phyloP scores from a whole-genome alignment of 306 rosid species.

The Pyrus bretschneideri region DNA sequence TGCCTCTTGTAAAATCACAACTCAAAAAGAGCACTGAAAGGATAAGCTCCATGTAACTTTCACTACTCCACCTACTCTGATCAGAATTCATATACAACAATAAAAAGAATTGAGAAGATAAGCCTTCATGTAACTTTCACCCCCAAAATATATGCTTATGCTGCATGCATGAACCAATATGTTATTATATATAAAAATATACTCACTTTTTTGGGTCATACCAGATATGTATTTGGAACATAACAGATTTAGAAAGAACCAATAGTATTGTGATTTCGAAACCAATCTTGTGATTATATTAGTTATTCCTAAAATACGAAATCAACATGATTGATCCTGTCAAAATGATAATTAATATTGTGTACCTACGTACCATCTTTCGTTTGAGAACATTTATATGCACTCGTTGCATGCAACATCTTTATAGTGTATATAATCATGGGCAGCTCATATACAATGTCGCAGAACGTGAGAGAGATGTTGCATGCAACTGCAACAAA shows the following conservation, averaged over 20 bases:
- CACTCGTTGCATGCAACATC: not conserved
- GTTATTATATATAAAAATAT: not conserved
- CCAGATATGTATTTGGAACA: not conserved
- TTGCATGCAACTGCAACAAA: not conserved
- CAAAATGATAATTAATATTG: not conserved
- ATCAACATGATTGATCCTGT: not conserved
- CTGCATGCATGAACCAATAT: not conserved
- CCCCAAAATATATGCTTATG: not conserved
- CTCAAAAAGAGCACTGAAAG: not conserved
- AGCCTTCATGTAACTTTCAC: slow-evolving; percentile 1
- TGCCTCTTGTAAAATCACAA: not conserved
- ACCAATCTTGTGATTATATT: not conserved
- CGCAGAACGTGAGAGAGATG: too few species aligned
- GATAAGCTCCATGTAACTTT: slow-evolving; percentile 17
- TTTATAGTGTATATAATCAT: too few species aligned
- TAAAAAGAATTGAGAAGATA: slow-evolving; percentile 1
- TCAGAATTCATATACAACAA: not conserved
- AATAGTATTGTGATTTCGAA: not conserved
- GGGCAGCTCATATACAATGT: too few species aligned
- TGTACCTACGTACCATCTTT: not conserved
- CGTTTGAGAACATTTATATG: too few species aligned
- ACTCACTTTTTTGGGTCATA: not conserved
- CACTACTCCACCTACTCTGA: not conserved
- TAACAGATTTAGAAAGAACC: not conserved
- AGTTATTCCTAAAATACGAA: not conserved